phyloP scores from a whole-genome alignment of 331 rosid genomes.

The Ulmus americana region DNA sequence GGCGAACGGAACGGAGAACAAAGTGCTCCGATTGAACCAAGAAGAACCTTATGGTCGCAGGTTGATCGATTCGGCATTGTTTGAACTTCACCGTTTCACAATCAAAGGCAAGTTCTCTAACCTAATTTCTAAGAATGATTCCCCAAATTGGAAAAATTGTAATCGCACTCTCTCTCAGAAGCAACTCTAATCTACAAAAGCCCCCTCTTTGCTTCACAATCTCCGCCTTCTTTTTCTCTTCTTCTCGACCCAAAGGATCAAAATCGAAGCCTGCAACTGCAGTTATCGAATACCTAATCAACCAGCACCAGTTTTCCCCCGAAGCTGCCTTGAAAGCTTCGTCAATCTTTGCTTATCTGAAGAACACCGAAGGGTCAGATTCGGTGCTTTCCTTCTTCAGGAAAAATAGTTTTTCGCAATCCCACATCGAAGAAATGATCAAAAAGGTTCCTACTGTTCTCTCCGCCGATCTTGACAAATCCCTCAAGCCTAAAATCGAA shows the following conservation, averaged over 20 bases:
- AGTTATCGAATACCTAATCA: constrained; percentile 24
- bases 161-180: constrained; percentile 7
- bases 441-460: constrained; percentile 17
- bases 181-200: background rate
- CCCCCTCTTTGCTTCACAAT: constrained; percentile 12
- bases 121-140: constrained; percentile 6
- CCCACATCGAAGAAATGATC: constrained; percentile 28
- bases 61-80: no score
- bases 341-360: constrained; percentile 6
- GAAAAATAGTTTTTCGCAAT: constrained; percentile 23
- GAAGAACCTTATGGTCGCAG: no score
- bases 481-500: constrained; percentile 32
- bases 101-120: background rate
- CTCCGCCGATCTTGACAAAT: constrained; percentile 14
- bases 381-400: constrained; percentile 24
- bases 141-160: background rate
- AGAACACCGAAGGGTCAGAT: constrained; percentile 9
- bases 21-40: no score
- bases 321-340: constrained; percentile 31
- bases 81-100: background rate
- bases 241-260: constrained; percentile 1
- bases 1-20: no score
- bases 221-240: constrained; percentile 23
- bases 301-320: constrained; percentile 26
- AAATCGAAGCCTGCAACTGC: constrained; percentile 10